Percentiles rank a stretch among this genome's conserved stretches.
Conservation (phyloP, 495 filamentous ascomycete species). For the Apiosordaria backusii region DNA sequence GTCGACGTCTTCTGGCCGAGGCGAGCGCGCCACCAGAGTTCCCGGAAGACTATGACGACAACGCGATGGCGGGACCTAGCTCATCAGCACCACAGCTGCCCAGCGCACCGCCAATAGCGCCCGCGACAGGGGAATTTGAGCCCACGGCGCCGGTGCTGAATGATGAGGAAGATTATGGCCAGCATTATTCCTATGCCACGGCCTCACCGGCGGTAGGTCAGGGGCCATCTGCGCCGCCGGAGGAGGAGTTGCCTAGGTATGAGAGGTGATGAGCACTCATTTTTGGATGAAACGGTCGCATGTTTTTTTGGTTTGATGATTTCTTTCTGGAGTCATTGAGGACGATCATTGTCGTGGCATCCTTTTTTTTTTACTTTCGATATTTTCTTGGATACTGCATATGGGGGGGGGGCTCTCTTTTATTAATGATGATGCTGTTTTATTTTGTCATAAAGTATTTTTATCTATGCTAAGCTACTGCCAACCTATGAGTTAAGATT, state of each 20-base stretch:
- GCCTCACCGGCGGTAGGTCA: slow-evolving; percentile 16
- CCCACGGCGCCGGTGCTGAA: slow-evolving; percentile 64
- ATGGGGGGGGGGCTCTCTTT: neutral
- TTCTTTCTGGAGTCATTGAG: neutral
- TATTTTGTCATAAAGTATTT: neutral
- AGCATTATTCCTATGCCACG: slow-evolving; percentile 32
- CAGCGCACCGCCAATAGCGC: slow-evolving; percentile 16
- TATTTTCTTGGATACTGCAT: neutral
- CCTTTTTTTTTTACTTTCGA: neutral
- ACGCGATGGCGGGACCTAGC: slow-evolving; percentile 14
- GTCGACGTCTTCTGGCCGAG: slow-evolving; percentile 66
- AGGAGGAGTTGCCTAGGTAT: slow-evolving; percentile 43
- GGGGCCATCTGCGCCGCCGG: slow-evolving; percentile 16
- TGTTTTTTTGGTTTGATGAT: slow-evolving; percentile 1
- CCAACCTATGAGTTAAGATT: neutral
- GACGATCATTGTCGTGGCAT: neutral
- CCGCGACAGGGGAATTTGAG: slow-evolving; percentile 24
- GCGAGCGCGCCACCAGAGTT: slow-evolving; percentile 64
- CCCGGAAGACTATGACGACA: slow-evolving; percentile 45
- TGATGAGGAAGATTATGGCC: slow-evolving; percentile 54
- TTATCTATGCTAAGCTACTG: neutral
- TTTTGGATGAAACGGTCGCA: neutral
- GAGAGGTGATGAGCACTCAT: slow-evolving; percentile 19
- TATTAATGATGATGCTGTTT: neutral
- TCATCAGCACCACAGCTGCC: slow-evolving; percentile 19